A percentile compares a stretch with the other conserved stretches of the same genome.
Evolutionary conservation across 306 rosid species (phyloP).

Genomic region (Dryas alaskensis): DNA sequence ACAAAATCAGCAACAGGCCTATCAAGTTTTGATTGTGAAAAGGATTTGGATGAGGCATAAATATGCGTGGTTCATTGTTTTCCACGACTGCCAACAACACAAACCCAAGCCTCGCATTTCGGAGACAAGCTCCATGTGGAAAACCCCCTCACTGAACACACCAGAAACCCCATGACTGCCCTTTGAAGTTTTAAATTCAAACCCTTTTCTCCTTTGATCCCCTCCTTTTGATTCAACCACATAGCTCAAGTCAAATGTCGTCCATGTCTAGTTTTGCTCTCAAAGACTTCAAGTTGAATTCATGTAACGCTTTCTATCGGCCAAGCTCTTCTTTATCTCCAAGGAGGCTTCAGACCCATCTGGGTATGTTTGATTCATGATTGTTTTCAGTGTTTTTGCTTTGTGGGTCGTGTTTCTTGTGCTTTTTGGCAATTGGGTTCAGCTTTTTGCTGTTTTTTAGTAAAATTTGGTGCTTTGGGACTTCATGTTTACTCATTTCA

Average conservation of each 20-base stretch:
- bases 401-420: background rate
- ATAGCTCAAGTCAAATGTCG: constrained; percentile 41
- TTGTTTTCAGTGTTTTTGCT: background rate
- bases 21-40: background rate
- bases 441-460: background rate
- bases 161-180: background rate
- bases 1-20: background rate
- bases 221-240: background rate
- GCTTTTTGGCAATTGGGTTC: constrained; percentile 13
- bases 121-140: background rate
- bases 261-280: constrained; percentile 50
- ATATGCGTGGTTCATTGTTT: constrained; percentile 32
- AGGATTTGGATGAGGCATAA: constrained; percentile 27
- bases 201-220: background rate
- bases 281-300: constrained; percentile 39
- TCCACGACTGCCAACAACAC: constrained; percentile 32
- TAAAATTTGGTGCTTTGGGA: constrained; percentile 4
- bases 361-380: constrained; percentile 43
- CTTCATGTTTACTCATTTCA: background rate
- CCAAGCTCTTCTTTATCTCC: constrained; percentile 28
- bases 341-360: constrained; percentile 34
- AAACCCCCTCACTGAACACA: background rate
- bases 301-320: constrained; percentile 29
- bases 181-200: background rate
- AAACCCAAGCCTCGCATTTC: background rate